phyloP scores from a whole-genome alignment of 331 rosid genomes.

The Quercus lobata region DNA sequence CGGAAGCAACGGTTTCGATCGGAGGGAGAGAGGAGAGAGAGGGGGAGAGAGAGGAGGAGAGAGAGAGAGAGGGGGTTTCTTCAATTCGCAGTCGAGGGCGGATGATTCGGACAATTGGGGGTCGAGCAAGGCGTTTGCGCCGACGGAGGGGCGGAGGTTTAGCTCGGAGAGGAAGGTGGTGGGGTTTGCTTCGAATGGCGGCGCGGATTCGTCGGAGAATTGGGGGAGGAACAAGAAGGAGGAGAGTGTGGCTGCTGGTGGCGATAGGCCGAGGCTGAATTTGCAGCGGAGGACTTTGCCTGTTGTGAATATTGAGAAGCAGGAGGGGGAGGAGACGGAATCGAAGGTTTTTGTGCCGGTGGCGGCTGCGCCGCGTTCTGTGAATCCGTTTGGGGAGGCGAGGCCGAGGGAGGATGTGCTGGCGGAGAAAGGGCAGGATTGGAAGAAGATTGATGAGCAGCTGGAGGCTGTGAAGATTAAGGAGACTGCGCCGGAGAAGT shows the following conservation, averaged over 20 bases:
- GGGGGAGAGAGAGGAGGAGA: constrained; percentile 25
- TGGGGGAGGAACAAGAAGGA: constrained; percentile 59
- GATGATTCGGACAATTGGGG: constrained; percentile 91
- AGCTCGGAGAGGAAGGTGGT: constrained; percentile 52
- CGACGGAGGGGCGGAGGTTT: constrained; percentile 54
- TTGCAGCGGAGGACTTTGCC: constrained; percentile 65
- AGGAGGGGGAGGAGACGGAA: constrained; percentile 25
- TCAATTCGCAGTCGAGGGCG: constrained; percentile 76
- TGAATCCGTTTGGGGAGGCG: constrained; percentile 79
- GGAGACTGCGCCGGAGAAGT: constrained; percentile 29
- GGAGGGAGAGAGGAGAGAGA: constrained; percentile 42
- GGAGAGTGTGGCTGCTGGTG: constrained; percentile 27
- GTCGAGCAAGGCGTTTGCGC: constrained; percentile 40
- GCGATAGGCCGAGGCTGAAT: constrained; percentile 64
- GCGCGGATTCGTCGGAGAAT: constrained; percentile 56
- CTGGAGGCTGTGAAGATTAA: constrained; percentile 61
- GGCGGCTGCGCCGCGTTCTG: constrained; percentile 32
- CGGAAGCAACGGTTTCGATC: constrained; percentile 49
- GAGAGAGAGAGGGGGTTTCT: constrained; percentile 42
- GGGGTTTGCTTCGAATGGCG: constrained; percentile 51
- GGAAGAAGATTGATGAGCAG: constrained; percentile 87
- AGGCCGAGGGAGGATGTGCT: constrained; percentile 95
- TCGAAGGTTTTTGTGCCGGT: constrained; percentile 31
- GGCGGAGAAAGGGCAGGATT: constrained; percentile 89
- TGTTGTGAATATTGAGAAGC: constrained; percentile 31